phyloP scores from a whole-genome alignment of 805 yeast species.

The Candida germanica region DNA sequence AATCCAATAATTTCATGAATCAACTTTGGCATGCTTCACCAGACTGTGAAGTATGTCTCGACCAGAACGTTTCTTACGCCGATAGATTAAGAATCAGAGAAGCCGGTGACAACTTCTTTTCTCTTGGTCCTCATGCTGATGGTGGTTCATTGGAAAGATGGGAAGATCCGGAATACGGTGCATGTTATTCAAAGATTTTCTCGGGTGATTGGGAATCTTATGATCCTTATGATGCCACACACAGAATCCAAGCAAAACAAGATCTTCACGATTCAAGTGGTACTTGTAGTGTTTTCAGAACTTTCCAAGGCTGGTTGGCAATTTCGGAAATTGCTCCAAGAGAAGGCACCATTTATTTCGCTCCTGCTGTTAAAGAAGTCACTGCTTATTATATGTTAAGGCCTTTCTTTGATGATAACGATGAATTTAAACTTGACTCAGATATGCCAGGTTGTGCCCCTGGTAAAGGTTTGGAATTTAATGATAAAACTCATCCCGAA shows the following conservation, averaged over 20 bases:
- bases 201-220: constrained; percentile 42
- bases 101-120: constrained; percentile 29
- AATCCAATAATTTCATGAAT: constrained; percentile 11
- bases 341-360: constrained; percentile 39
- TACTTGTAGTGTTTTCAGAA: constrained; percentile 34
- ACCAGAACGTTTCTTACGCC: constrained; percentile 36
- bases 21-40: constrained; percentile 16
- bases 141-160: constrained; percentile 43
- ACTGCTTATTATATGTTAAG: constrained; percentile 38
- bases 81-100: constrained; percentile 39
- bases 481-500: constrained; percentile 30
- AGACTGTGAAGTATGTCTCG: constrained; percentile 21
- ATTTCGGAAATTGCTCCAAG: constrained; percentile 32
- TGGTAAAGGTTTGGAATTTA: constrained; percentile 33
- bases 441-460: constrained; percentile 38
- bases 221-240: constrained; percentile 37
- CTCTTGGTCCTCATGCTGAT: constrained; percentile 40
- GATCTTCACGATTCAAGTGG: constrained; percentile 27
- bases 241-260: constrained; percentile 29
- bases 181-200: constrained; percentile 33
- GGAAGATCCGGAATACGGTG: constrained; percentile 41
- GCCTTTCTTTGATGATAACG: constrained; percentile 33
- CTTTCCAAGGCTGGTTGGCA: constrained; percentile 46
- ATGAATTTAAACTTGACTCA: constrained; percentile 27
- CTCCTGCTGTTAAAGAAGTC: constrained; percentile 32